Base-by-base conservation (phyloP, 345 rosid genomes). In the Eucalyptus sp. region DNA sequence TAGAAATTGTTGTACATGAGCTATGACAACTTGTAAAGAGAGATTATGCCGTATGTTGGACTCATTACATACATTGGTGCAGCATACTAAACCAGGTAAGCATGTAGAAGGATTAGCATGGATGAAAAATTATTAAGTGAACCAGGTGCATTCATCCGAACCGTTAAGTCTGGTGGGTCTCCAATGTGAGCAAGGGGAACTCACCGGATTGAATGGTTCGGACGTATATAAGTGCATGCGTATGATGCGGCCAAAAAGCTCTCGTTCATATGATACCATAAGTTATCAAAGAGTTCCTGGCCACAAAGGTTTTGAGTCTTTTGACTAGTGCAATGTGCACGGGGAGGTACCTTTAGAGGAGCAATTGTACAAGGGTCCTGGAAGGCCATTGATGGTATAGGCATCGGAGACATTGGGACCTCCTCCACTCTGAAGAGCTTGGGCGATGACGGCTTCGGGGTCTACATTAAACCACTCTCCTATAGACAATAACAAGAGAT, bases 401-500 rank as follows among this genome's bases (percentile, higher is more conserved):
- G 97, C 95, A 86, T 95, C 94, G 7, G 97, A 95, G 50, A 93
- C 95, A 91, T 94, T 95, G 24, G 97, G 95, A 20, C 90, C 94
- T 43, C 9, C 93, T 50, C 97, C 96, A 7, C 93, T 94, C 52
- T 92, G 92, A 50, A 94, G 92, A 87, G 97, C 93, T 86, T 93
- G 96, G 37, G 50, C 93, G 56, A 95, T 94, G 52, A 94, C 81
- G 51, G 94, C 93, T 89, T 93, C 95, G 2, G 96, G 92, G 91
- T 94, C 96, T 24, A 76, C 90, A 62, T 93, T 94, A 87, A 93
- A 94, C 97, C 96, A 95, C 87, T 95, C 97, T 48, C 96, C 96
- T 94, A 93, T n/a, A 89, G 15, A 52, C 18, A 66, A 60, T 43
- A 71, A 71, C 51, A 84, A 22, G 84, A 76, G 48, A 11, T 20